Conservation (phyloP, 768 basidiomycete genomes). For the Kwoniella sp. region DNA sequence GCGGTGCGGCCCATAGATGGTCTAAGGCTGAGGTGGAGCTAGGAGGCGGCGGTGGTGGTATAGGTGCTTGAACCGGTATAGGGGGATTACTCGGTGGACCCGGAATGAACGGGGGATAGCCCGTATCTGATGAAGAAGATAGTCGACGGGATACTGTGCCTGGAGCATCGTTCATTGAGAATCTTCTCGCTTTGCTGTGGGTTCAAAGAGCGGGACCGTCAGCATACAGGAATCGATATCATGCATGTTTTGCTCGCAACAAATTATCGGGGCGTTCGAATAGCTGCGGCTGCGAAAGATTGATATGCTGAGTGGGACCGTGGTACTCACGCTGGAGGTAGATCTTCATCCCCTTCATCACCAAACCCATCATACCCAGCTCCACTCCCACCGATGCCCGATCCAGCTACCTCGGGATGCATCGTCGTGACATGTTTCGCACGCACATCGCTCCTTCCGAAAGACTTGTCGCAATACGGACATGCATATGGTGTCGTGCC, state of each 20-base stretch:
- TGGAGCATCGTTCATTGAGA: not conserved
- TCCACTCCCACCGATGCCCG: not conserved
- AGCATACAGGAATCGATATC: no score
- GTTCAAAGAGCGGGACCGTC: no score
- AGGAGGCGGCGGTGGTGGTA: not conserved
- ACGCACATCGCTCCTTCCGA: constrained; percentile 42
- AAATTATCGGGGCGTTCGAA: no score
- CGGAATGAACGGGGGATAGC: not conserved
- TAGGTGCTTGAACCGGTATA: constrained; percentile 11
- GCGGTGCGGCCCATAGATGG: not conserved
- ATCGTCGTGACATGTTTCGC: constrained; percentile 43
- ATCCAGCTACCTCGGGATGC: constrained; percentile 24
- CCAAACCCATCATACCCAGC: constrained; percentile 11
- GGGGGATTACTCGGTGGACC: not conserved
- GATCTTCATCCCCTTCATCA: constrained; percentile 5
- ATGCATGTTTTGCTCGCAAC: no score
- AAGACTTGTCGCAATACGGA: constrained; percentile 39
- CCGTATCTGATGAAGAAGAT: not conserved
- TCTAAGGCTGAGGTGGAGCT: not conserved
- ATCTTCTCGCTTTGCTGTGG: constrained; percentile 3
- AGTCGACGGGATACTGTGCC: constrained; percentile 1
- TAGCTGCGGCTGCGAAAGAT: no score
- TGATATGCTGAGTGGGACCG: not conserved
- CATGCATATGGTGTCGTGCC: constrained; percentile 43
- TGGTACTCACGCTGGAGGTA: constrained; percentile 19